Base-by-base conservation (phyloP, 352 stramenopile genomes). In the Globisporangium nodosum region DNA sequence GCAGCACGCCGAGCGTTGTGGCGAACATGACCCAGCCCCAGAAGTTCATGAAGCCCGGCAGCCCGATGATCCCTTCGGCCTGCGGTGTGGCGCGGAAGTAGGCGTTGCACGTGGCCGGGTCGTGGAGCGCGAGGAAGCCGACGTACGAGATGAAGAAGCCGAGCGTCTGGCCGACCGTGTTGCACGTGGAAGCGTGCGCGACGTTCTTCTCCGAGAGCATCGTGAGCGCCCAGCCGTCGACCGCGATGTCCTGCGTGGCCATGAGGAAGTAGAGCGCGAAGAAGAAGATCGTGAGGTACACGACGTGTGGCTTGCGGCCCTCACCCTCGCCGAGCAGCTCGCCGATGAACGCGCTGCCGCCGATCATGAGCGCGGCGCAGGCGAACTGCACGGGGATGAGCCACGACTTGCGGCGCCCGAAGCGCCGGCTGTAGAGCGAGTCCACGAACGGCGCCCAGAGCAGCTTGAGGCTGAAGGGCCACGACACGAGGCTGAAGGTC, bases 191-290 rank as follows among this genome's bases (percentile, higher is more conserved):
- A 33, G 96, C 96, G 54, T 97, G 96, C 37, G 92, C 96, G 35
- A 98, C 83, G 79, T 99, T 99, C 65, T 98, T 94, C 42, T 87
- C 81, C 42, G 84, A 97, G 39, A 99, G 84, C 97, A 99, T 99
- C 0, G 97, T 99, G 39, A 99, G 83, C n/a, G 97, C 97, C 97
- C 97, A 99, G 18, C 97, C 97, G 69, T 99, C 97, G 8, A 99
- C 97, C 9, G 97, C 97, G 65, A 99, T 99, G 71, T 99, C 97
- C 74, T 99, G 97, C 45, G 97, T 99, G 3, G 97, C 97, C 92
- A 99, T 99, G 60, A 99, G 92, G 66, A 99, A 97, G 76, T 99
- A 99, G 24, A 99, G 75, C 51, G 95, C 76, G 69, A 99, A 98
- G 84, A 99, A 99, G 69, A 98, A 98, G 27, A 68, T 62, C 18